phyloP scores from a whole-genome alignment of 2,329 filamentous ascomycete genomes.

The Fusarium liriodendri region DNA sequence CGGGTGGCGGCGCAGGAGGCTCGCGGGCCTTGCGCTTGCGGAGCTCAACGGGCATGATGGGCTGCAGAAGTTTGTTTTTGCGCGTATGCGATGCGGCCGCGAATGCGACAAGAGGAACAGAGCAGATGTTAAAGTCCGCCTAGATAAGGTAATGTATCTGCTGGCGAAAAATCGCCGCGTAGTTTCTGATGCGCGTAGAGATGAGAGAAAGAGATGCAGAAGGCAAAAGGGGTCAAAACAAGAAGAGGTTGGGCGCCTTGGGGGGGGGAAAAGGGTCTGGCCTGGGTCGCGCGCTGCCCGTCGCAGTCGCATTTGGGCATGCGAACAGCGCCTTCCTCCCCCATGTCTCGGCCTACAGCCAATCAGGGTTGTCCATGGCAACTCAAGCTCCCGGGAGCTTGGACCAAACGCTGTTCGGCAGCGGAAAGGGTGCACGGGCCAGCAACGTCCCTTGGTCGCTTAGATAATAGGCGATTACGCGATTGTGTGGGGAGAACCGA shows the following conservation, averaged over 20 bases:
- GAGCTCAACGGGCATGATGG: constrained; percentile 66
- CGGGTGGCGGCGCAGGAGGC: constrained; percentile 58
- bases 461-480: constrained; percentile 21
- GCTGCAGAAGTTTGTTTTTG: constrained; percentile 11
- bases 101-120: constrained; percentile 27
- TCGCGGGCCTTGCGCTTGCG: constrained; percentile 68
- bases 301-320: constrained; percentile 41
- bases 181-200: constrained; percentile 19
- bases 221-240: constrained; percentile 26
- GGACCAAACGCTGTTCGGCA: constrained; percentile 41
- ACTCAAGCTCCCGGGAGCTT: constrained; percentile 47
- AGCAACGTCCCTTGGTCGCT: constrained; percentile 18
- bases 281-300: constrained; percentile 30
- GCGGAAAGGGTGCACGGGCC: constrained; percentile 34
- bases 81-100: constrained; percentile 27
- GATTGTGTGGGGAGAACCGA: constrained; percentile 16
- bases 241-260: constrained; percentile 41
- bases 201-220: constrained; percentile 8
- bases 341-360: constrained; percentile 34
- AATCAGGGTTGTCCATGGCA: constrained; percentile 36
- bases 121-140: background rate
- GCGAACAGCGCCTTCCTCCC: constrained; percentile 26
- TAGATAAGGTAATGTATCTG: constrained; percentile 19
- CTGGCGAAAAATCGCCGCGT: constrained; percentile 8
- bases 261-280: constrained; percentile 18